These are phyloP conservation scores for Rubroboletus satanas DNA, from an alignment of 768 basidiomycete genomes.

Conservation along the genomic window DNA sequence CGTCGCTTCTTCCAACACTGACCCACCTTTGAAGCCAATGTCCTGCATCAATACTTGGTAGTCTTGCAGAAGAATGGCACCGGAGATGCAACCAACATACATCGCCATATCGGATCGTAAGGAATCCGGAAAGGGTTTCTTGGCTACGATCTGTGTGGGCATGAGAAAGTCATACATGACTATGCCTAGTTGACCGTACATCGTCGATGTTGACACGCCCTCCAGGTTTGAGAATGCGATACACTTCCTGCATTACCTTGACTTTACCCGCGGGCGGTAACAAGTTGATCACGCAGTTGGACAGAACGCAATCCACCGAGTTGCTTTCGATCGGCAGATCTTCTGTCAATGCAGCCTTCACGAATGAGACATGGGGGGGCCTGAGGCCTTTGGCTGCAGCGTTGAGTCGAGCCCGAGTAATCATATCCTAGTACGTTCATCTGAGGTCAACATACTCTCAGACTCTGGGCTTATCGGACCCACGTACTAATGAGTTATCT, in stretches of 20 bases:
- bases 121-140: slow-evolving; percentile 38
- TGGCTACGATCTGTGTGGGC: slow-evolving; percentile 42
- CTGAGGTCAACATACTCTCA: neutral
- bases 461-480: neutral
- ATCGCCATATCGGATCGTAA: slow-evolving; percentile 39
- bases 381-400: slow-evolving; percentile 38
- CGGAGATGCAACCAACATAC: slow-evolving; percentile 45
- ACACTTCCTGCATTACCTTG: slow-evolving; percentile 42
- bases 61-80: slow-evolving; percentile 39
- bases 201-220: slow-evolving; percentile 53
- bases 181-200: slow-evolving; percentile 29
- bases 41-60: slow-evolving; percentile 36
- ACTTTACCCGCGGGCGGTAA: slow-evolving; percentile 41
- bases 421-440: slow-evolving; percentile 42
- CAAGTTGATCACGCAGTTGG: slow-evolving; percentile 56
- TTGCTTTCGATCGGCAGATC: slow-evolving; percentile 45
- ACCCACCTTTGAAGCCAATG: slow-evolving; percentile 43
- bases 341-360: slow-evolving; percentile 40
- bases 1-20: neutral
- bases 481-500: slow-evolving; percentile 50
- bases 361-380: slow-evolving; percentile 49
- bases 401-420: slow-evolving; percentile 44
- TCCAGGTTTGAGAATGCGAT: slow-evolving; percentile 52
- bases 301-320: slow-evolving; percentile 52
- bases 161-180: neutral